phyloP scores from a whole-genome alignment of 192 early-diverging fungal genomes.

The Paraglomus occultum region DNA sequence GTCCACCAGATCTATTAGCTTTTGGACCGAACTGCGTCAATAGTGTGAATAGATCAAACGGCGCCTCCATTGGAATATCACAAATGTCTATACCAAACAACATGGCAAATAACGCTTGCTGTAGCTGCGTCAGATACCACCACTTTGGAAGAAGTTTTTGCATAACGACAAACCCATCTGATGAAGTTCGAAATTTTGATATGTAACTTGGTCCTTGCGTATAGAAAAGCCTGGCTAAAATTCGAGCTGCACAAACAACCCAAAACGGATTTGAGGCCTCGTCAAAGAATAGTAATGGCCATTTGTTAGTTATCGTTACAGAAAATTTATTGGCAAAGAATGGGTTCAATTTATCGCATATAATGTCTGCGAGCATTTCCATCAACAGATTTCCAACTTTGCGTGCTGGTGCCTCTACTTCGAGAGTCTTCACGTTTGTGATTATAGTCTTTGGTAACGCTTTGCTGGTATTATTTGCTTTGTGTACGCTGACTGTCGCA shows the following conservation, averaged over 20 bases:
- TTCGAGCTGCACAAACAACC: constrained; percentile 52
- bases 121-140: constrained; percentile 59
- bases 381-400: constrained; percentile 48
- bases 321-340: constrained; percentile 54
- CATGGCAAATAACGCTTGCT: constrained; percentile 52
- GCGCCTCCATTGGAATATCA: constrained; percentile 45
- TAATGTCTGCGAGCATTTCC: constrained; percentile 64
- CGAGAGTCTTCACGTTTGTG: constrained; percentile 12
- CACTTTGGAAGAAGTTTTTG: constrained; percentile 51
- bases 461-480: constrained; percentile 2
- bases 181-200: constrained; percentile 47
- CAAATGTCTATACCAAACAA: constrained; percentile 55
- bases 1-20: constrained; percentile 31
- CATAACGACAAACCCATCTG: constrained; percentile 60
- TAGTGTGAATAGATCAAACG: constrained; percentile 51
- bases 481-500: background rate
- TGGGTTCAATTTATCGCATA: constrained; percentile 48
- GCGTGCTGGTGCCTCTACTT: background rate
- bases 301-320: constrained; percentile 57
- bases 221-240: constrained; percentile 47
- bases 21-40: constrained; percentile 35
- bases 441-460: constrained; percentile 7
- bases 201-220: constrained; percentile 49
- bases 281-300: constrained; percentile 62
- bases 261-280: constrained; percentile 51